A percentile compares a stretch with the other conserved stretches of the same genome.
These are phyloP conservation scores for Brassica cretica DNA, from an alignment of 345 rosid genomes.

Conservation along the genomic window DNA sequence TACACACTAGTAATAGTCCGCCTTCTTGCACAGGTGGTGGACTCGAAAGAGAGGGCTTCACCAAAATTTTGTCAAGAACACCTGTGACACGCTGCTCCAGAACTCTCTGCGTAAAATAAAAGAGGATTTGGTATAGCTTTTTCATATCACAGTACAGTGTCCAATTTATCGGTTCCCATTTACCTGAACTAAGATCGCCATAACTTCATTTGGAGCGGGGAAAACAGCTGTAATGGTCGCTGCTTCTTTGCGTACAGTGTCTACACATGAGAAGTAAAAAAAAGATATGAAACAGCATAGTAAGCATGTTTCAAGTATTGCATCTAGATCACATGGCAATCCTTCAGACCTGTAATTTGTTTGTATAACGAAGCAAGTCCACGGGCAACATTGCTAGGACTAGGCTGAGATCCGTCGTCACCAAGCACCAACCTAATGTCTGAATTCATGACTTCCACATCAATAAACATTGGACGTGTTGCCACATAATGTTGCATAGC, in stretches of 20 bases:
- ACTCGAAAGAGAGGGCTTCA: constrained; percentile 87
- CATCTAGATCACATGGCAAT: constrained; percentile 26
- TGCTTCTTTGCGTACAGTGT: constrained; percentile 96
- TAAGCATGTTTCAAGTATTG: constrained; percentile 25
- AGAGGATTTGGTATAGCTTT: constrained; percentile 24
- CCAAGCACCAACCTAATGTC: constrained; percentile 94
- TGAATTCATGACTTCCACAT: constrained; percentile 95
- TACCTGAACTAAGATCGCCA: constrained; percentile 99
- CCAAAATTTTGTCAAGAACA: constrained; percentile 79
- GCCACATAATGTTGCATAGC: constrained; percentile 99
- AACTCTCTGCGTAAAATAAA: constrained; percentile 64
- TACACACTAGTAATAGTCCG: constrained; percentile 53
- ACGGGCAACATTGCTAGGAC: constrained; percentile 93
- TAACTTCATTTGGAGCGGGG: constrained; percentile 97
- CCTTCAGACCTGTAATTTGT: constrained; percentile 84
- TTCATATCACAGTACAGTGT: constrained; percentile 10
- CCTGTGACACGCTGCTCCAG: constrained; percentile 97
- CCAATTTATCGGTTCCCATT: constrained; percentile 7
- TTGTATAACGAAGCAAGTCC: constrained; percentile 92
- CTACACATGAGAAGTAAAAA: constrained; percentile 48
- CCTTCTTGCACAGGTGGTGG: constrained; percentile 86
- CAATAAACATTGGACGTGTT: constrained; percentile 98
- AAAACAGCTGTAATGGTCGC: constrained; percentile 97
- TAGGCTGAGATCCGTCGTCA: constrained; percentile 78
- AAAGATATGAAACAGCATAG: constrained; percentile 16